Evolutionary conservation across 768 basidiomycete genomes (phyloP).

Genomic region (Coprinopsis cinerea): DNA sequence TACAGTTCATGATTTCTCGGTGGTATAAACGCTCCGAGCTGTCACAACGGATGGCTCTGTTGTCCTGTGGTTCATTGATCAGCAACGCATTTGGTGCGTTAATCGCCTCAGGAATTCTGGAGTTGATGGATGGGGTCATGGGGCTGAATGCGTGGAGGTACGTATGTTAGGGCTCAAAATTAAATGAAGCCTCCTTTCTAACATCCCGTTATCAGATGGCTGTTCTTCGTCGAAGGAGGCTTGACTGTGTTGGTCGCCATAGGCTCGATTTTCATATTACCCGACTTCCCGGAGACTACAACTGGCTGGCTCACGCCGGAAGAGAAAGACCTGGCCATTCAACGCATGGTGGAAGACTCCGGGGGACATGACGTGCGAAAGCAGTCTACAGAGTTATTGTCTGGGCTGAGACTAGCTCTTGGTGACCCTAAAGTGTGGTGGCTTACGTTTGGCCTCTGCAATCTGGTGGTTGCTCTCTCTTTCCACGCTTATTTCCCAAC

Average conservation of each 20-base stretch:
- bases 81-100: conserved; percentile 80
- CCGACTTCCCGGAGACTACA: conserved; percentile 63
- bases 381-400: conserved; percentile 7
- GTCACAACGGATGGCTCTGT: conserved; percentile 59
- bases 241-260: conserved; percentile 48
- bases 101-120: conserved; percentile 71
- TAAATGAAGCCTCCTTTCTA: background rate
- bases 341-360: conserved; percentile 58
- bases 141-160: conserved; percentile 72
- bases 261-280: conserved; percentile 56
- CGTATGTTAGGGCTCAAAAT: conserved; percentile 8
- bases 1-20: conserved; percentile 51
- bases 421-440: conserved; percentile 74
- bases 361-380: conserved; percentile 13
- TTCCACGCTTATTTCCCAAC: conserved; percentile 76
- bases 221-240: conserved; percentile 65
- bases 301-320: conserved; percentile 49
- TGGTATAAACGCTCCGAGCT: conserved; percentile 75
- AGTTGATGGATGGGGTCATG: conserved; percentile 60
- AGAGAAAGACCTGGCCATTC: conserved; percentile 51
- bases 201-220: conserved; percentile 41
- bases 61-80: conserved; percentile 69
- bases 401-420: conserved; percentile 54
- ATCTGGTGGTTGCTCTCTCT: conserved; percentile 49
- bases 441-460: conserved; percentile 29